These are phyloP conservation scores for Pelargonium cotyledonis DNA, from an alignment of 441 rosid genomes.

Conservation along the genomic window DNA sequence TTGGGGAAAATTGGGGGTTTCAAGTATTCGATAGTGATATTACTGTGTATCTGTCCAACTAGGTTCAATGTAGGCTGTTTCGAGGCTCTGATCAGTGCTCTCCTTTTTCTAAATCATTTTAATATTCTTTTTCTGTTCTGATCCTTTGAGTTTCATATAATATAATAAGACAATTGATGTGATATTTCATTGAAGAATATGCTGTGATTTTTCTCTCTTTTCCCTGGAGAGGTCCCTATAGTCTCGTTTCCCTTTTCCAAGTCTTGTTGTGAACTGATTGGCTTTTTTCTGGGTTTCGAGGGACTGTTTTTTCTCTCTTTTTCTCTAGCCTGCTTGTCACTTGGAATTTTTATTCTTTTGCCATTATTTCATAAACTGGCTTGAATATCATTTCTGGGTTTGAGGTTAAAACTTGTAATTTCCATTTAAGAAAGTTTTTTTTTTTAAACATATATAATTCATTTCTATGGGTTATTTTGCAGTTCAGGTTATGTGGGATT, in stretches of 20 bases:
- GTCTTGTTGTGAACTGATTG: constrained; percentile 18
- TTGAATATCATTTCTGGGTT: constrained; percentile 8
- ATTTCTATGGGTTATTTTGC: not conserved
- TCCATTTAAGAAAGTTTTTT: constrained; percentile 6
- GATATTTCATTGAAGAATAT: constrained; percentile 31
- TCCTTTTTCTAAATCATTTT: not conserved
- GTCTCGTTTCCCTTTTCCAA: constrained; percentile 4
- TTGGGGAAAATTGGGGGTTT: not conserved
- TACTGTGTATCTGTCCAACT: not conserved
- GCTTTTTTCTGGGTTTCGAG: constrained; percentile 15
- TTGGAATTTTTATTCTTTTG: not conserved
- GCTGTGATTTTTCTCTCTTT: constrained; percentile 20
- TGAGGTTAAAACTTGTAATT: constrained; percentile 9
- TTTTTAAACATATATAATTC: too few species aligned
- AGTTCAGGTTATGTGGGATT: not conserved
- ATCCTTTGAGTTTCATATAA: not conserved
- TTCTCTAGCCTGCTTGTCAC: constrained; percentile 1
- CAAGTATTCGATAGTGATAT: not conserved
- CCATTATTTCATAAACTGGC: constrained; percentile 10
- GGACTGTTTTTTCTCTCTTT: not conserved
- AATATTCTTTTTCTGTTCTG: not conserved
- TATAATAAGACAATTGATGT: constrained; percentile 26
- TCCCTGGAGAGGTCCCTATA: constrained; percentile 22
- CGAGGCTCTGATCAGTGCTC: constrained; percentile 4
- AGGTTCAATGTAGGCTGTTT: not conserved